Base-by-base conservation (phyloP, 2,329 filamentous ascomycete genomes). In the Ophiostoma populinum region DNA sequence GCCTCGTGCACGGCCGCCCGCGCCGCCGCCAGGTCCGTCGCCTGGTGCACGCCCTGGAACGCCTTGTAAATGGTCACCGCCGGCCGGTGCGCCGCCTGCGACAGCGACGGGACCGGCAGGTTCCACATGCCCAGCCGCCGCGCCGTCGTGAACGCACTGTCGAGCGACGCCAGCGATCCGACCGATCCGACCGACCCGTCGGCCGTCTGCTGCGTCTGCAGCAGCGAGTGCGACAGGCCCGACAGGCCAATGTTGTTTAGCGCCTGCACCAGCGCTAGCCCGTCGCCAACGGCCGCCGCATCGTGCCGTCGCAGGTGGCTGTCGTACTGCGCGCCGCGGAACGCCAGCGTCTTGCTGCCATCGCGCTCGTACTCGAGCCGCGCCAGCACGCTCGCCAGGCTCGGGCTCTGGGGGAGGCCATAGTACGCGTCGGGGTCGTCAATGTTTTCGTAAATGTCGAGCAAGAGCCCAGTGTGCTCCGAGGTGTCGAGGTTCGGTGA, bases 341-440 rank as follows among this genome's bases (percentile, higher is more conserved):
- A 93, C 17, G 90, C 76, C 13, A 98, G 65, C 43, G 80, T 87
- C 49, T 92, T 92, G 34, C 75, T 63, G 0, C 86, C 86, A 45
- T 92, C 78, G 33, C 75, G 76, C 55, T 98, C 90, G 49, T 94
- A 87, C 45, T 93, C 83, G 5, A 95, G 65, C 8, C 81, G 75
- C 34, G 78, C 70, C 39, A 95, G 62, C 1, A 95, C 78, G 9
- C 78, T 82, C 12, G 69, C 63, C 12, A 98, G 57, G 38, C 75
- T 85, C 6, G 83, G 70, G 26, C 71, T 70, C 52, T 92, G 80
- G 27, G 81, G 71, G 7, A 94, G 66, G 4, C 90, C 92, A 50
- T 98, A 98, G 52, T 92, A 98, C 1, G 85, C 78, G 52, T 99
- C 90, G 2, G 86, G 87, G 48, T 99, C 92, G 49, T 94, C 86